phyloP scores from a whole-genome alignment of 2,329 filamentous ascomycete genomes.

The Sclerotinia glacialis region DNA sequence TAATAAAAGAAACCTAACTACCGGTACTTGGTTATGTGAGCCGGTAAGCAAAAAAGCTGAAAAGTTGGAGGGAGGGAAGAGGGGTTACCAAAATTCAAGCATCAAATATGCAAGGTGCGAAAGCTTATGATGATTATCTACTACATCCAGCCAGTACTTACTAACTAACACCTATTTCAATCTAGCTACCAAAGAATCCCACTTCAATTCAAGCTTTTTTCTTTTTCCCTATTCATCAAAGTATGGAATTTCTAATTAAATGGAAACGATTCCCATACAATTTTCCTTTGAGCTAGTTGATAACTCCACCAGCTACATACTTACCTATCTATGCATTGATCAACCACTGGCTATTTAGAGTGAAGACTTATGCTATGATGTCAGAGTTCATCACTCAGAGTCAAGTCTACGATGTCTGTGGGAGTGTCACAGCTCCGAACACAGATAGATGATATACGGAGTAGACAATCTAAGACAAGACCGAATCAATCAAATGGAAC shows the following conservation, averaged over 20 bases:
- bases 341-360: not conserved
- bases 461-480: no score
- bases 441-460: no score
- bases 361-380: not conserved
- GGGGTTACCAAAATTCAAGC: not conserved
- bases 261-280: no score
- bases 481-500: not conserved
- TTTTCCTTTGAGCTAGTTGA: no score
- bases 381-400: conserved; percentile 3
- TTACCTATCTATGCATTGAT: not conserved
- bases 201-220: not conserved
- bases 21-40: no score
- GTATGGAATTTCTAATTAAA: not conserved
- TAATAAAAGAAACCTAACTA: no score
- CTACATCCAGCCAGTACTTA: no score
- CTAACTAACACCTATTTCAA: no score
- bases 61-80: not conserved
- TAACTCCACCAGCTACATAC: no score
- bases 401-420: not conserved
- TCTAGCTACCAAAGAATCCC: not conserved
- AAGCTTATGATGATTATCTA: not conserved
- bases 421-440: not conserved
- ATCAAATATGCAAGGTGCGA: not conserved
- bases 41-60: not conserved
- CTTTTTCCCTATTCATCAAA: not conserved